A percentile compares a stretch with the other conserved stretches of the same genome.
Conservation (phyloP, 2,329 filamentous ascomycete species). For the Diaporthe eres region DNA sequence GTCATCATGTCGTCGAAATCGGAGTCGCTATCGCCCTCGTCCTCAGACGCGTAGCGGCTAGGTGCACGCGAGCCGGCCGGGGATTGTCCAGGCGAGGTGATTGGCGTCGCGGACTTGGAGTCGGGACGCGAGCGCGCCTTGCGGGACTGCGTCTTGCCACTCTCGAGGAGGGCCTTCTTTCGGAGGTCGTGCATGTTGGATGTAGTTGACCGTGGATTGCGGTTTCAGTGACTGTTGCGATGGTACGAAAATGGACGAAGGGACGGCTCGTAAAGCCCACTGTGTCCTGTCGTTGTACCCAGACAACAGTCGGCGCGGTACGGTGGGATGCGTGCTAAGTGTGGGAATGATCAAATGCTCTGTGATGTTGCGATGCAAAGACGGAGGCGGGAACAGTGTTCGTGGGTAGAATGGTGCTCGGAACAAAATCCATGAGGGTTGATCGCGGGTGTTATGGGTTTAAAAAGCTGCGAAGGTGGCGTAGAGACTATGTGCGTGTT, state of each 20-base stretch:
- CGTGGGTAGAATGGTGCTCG: conserved; percentile 38
- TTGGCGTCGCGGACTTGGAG: conserved; percentile 69
- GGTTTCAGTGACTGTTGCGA: neutral
- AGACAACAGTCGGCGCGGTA: conserved; percentile 3
- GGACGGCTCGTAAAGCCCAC: neutral
- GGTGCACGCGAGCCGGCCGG: conserved; percentile 69
- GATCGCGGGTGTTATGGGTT: neutral
- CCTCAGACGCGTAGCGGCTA: conserved; percentile 75
- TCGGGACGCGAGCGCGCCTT: conserved; percentile 74
- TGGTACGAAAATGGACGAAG: neutral
- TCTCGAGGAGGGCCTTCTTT: conserved; percentile 78
- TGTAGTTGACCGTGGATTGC: neutral
- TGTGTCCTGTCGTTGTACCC: neutral
- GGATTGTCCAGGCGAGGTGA: conserved; percentile 71
- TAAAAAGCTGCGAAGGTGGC: conserved; percentile 25
- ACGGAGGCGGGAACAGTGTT: conserved; percentile 24
- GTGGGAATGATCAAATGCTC: conserved; percentile 37
- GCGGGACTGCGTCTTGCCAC: conserved; percentile 79
- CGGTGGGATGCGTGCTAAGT: conserved; percentile 28
- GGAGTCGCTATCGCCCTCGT: conserved; percentile 68
- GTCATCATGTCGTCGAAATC: conserved; percentile 65
- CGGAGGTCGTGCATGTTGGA: conserved; percentile 74
- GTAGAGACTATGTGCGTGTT: conserved; percentile 14
- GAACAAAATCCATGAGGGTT: conserved; percentile 48
- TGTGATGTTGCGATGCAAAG: conserved; percentile 38